Evolutionary conservation across 495 filamentous ascomycete species (phyloP), one percentile per base, ranked within the genome.

Genomic region (Sordaria brevicollis): DNA sequence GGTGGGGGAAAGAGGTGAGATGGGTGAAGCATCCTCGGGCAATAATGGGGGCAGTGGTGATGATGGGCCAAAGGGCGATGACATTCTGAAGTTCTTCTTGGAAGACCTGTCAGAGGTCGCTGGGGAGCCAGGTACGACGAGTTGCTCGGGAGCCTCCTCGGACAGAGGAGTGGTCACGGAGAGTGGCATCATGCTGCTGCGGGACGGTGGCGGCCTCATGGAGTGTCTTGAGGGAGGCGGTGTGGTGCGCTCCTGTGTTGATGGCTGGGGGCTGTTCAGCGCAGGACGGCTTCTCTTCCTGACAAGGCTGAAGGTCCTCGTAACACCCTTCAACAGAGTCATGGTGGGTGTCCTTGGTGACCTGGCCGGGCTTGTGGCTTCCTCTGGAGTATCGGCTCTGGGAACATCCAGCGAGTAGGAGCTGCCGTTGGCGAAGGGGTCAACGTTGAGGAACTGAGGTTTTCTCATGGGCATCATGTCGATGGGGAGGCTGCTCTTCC

Each of bases 201-300:
- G 49, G 13, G 49, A 62, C 4, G 49, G 49, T 31, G 49, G 49
- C 4, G 49, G 49, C 49, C 6, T 62, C 49, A 62, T 62, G 33
- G 49, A 62, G 25, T 62, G 49, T 31, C 49, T 62, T 15, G 49
- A 62, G 29, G 49, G 49, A 62, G 49, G 49, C 25, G 49, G 49
- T 62, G 49, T 62, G 49, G 49, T 62, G 49, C 25, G 25, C 49
- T 62, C 49, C 29, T 15, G 13, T 33, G n/a, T n/a, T n/a, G 25
- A 25, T 62, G 6, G 25, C 49, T 74, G 65, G 68, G 70, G 69
- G 62, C 70, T 66, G 41, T 76, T 78, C 13, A 85, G 74, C 19
- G 77, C 74, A 25, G 83, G 81, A 35, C 82, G 76, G 74, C 83
- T 85, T 31, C 81, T 76, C 77, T 83, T 84, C 71, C 80, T 73